A percentile compares a stretch with the other conserved stretches of the same genome.
phyloP scores from a whole-genome alignment of 2,329 filamentous ascomycete genomes.

The Neocatenulostroma microsporum region DNA sequence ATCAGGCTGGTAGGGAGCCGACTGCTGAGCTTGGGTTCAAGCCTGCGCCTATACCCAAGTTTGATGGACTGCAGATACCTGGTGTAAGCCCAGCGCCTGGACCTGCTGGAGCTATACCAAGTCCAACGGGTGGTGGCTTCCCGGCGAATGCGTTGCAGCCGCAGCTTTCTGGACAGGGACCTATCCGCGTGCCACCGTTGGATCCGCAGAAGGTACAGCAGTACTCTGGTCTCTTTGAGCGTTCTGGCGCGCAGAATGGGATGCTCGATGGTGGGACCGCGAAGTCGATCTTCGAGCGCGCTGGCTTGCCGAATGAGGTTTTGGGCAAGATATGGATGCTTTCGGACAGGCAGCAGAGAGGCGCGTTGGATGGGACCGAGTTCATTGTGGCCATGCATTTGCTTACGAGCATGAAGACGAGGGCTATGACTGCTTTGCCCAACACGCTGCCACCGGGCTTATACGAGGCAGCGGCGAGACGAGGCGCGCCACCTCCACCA shows the following conservation, averaged over 20 bases:
- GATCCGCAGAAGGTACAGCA: conserved; percentile 82
- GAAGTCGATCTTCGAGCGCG: conserved; percentile 91
- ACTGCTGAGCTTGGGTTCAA: conserved; percentile 73
- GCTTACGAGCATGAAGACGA: conserved; percentile 81
- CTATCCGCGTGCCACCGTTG: conserved; percentile 80
- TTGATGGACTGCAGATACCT: conserved; percentile 64
- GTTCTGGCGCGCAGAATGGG: conserved; percentile 69
- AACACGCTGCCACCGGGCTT: conserved; percentile 72
- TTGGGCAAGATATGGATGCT: conserved; percentile 95
- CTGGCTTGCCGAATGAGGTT: conserved; percentile 78
- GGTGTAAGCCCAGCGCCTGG: conserved; percentile 8
- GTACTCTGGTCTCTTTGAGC: conserved; percentile 84
- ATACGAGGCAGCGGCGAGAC: conserved; percentile 80
- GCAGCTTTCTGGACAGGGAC: conserved; percentile 39
- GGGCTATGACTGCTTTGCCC: conserved; percentile 70
- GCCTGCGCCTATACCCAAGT: conserved; percentile 81
- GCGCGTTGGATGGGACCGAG: conserved; percentile 75
- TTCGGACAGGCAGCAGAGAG: conserved; percentile 86
- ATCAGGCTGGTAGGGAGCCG: conserved; percentile 75
- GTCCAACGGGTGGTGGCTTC: conserved; percentile 18
- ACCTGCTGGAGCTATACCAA: conserved; percentile 12
- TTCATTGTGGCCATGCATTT: conserved; percentile 99
- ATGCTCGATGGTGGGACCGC: conserved; percentile 65
- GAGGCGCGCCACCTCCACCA: conserved; percentile 43
- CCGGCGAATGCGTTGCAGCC: conserved; percentile 24